These are phyloP conservation scores for Colletotrichum plurivorum DNA, from an alignment of 2,329 filamentous ascomycete species.

Conservation along the genomic window DNA sequence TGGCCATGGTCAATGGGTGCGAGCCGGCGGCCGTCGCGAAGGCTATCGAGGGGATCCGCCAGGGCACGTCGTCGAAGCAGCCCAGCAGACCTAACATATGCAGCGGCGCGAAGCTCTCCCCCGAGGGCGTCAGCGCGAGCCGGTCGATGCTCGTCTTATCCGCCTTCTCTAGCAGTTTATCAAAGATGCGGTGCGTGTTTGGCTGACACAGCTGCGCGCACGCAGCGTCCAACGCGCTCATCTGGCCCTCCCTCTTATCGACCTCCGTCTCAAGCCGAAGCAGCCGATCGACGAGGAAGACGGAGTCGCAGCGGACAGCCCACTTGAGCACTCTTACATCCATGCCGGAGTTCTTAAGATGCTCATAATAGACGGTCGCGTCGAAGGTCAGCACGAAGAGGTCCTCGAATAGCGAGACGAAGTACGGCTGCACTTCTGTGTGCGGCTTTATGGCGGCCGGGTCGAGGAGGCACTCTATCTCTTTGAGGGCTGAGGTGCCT, in stretches of 20 bases:
- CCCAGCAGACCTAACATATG: background rate
- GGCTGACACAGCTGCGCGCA: background rate
- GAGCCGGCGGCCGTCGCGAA: background rate
- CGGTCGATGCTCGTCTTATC: background rate
- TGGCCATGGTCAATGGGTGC: background rate
- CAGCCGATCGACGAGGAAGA: constrained; percentile 9
- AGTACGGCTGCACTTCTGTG: background rate
- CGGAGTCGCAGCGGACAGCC: constrained; percentile 14
- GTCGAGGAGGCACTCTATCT: background rate
- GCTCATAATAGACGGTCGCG: background rate
- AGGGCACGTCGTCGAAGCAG: background rate
- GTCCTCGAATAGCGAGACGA: constrained; percentile 4
- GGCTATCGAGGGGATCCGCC: background rate
- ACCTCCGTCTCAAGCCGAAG: background rate
- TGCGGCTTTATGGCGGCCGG: background rate
- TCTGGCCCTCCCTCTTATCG: background rate
- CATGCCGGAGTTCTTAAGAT: background rate
- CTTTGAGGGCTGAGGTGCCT: constrained; percentile 3
- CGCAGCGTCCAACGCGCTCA: constrained; percentile 1
- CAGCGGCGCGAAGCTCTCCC: background rate
- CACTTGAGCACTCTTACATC: constrained; percentile 5
- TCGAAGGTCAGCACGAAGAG: constrained; percentile 6
- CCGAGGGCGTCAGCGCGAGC: background rate
- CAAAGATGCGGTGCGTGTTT: constrained; percentile 9
- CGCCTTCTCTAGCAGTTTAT: constrained; percentile 1